Evolutionary conservation across 2,329 filamentous ascomycete species (phyloP).

Genomic region (Lojkania enalia): DNA sequence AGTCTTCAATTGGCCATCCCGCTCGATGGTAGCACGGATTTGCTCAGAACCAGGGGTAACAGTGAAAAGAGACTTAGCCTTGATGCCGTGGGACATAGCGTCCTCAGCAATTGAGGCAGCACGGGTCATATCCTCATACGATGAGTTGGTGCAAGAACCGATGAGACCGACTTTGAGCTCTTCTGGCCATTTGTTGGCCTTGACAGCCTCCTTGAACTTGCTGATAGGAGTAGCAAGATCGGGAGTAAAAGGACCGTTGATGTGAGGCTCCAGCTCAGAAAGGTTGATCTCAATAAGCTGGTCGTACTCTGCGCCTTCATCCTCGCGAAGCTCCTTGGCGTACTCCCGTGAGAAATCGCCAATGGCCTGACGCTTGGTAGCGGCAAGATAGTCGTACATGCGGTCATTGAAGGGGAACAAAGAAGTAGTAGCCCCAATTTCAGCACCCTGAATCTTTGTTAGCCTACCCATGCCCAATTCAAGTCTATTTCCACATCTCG

Average conservation of each 20-base stretch:
- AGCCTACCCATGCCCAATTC: neutral
- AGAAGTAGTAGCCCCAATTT: constrained; percentile 83
- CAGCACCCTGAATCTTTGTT: constrained; percentile 42
- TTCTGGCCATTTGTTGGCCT: constrained; percentile 93
- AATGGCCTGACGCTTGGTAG: constrained; percentile 88
- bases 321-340: constrained; percentile 80
- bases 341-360: constrained; percentile 87
- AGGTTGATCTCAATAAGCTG: constrained; percentile 96
- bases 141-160: constrained; percentile 96
- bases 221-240: constrained; percentile 97
- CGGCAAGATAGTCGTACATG: constrained; percentile 93
- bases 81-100: constrained; percentile 87
- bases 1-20: constrained; percentile 88
- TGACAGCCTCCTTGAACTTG: constrained; percentile 93
- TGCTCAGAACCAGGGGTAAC: constrained; percentile 97
- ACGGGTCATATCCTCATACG: constrained; percentile 88
- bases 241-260: constrained; percentile 98
- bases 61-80: constrained; percentile 90
- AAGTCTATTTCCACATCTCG: too few relatives aligned
- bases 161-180: constrained; percentile 97
- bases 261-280: constrained; percentile 90
- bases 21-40: constrained; percentile 88
- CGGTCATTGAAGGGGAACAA: constrained; percentile 97
- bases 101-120: constrained; percentile 89
- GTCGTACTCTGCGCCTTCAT: constrained; percentile 93